These are phyloP conservation scores for Eimeria maxima DNA, from an alignment of 169 alveolate genomes.

Conservation along the genomic window DNA sequence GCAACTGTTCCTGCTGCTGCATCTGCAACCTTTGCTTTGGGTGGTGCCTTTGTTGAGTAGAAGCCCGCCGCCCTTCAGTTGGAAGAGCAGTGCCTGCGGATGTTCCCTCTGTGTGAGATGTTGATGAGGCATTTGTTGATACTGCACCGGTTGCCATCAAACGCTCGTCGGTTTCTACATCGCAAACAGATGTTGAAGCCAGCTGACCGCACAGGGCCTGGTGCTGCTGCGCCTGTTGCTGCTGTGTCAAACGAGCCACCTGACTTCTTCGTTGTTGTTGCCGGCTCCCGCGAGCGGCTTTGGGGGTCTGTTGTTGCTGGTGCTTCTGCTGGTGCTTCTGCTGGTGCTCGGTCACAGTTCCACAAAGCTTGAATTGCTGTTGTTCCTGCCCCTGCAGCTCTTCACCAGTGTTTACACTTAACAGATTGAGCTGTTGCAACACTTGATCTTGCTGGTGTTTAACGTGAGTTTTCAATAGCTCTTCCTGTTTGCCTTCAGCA, in stretches of 20 bases:
- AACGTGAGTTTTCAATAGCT: neutral
- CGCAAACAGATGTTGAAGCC: slow-evolving; percentile 16
- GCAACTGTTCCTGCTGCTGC: slow-evolving; percentile 40
- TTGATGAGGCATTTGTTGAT: neutral
- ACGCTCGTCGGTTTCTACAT: neutral
- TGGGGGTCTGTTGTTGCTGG: slow-evolving; percentile 24
- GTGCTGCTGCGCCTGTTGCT: slow-evolving; percentile 38
- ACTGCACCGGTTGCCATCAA: neutral
- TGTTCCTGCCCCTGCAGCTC: slow-evolving; percentile 26
- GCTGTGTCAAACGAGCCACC: slow-evolving; percentile 44
- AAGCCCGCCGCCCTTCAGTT: slow-evolving; percentile 10
- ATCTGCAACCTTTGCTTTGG: slow-evolving; percentile 23
- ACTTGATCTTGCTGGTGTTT: slow-evolving; percentile 13
- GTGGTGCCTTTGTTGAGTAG: neutral
- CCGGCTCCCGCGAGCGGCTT: slow-evolving; percentile 29
- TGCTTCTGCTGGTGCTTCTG: slow-evolving; percentile 18
- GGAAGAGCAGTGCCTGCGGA: slow-evolving; percentile 1
- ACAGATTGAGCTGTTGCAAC: slow-evolving; percentile 20
- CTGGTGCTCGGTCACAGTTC: slow-evolving; percentile 19
- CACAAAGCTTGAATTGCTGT: slow-evolving; percentile 40
- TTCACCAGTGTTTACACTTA: neutral
- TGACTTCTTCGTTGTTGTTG: slow-evolving; percentile 46
- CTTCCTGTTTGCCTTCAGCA: neutral
- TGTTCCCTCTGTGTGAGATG: neutral
- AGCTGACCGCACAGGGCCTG: slow-evolving; percentile 37